Evolutionary conservation across 176 grass and related monocot species (phyloP), one percentile per base, ranked within the genome.

Genomic region (Thalia dealbata): DNA sequence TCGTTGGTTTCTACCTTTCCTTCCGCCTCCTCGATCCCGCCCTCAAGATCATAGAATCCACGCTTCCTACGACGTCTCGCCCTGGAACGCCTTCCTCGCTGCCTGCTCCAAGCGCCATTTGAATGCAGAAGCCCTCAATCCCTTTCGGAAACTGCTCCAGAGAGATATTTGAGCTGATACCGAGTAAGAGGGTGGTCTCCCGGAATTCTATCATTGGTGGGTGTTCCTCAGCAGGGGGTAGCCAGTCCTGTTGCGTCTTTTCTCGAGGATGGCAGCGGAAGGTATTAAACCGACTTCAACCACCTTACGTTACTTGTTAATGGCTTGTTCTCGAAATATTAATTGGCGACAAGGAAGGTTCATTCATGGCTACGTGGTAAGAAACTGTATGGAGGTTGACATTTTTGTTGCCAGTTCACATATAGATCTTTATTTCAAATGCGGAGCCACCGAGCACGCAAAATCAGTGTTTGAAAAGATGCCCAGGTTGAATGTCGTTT

Each of bases 201-300:
- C 71, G 77, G 77, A 79, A 79, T 38, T 79, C 77, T 7, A 79
- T 79, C 66, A 79, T 79, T 50, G 67, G 64, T 6, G 77, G 77
- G 77, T 79, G 71, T 71, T 79, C 67, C 27, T 61, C 69, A 14
- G 54, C 19, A 70, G 77, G 77, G 10, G 54, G 71, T 48, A 71
- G 35, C 52, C 7, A 50, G 30, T 55, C 52, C 2, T 29, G 51
- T 79, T 79, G 67, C 22, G 46, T 38, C 25, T 79, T 45, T 79
- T 79, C 19, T 19, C 41, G 1, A 79, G 55, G 67, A 79, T 79
- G 77, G 61, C 18, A 19, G 38, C 14, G 4, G 38, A 71, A 22
- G 77, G 67, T 21, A 9, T 79, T 69, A 14, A 24, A n/a, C 66
- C 77, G 15, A 79, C 54, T 62, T 71, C 77, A 19, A 71, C 67